Evolutionary conservation across 257 asterid genomes (phyloP).

Genomic region (Solanum lycopersicoides): DNA sequence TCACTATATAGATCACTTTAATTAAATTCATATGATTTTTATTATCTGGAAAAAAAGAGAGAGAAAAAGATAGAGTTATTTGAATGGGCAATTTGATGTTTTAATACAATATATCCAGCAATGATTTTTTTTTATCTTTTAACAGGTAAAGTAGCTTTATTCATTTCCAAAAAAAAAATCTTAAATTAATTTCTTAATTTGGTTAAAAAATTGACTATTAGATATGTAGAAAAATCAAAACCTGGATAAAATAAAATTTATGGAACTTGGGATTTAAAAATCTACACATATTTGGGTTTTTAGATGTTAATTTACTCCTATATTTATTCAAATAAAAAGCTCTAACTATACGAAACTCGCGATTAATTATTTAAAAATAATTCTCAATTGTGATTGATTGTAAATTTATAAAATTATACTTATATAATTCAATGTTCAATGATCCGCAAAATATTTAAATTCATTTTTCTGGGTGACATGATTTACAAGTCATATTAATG

Average conservation of each 20-base stretch:
- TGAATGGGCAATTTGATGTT: background rate
- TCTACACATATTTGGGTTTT: background rate
- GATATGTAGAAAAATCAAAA: background rate
- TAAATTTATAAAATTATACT: background rate
- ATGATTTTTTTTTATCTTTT: background rate
- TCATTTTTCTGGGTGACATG: background rate
- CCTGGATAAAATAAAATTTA: background rate
- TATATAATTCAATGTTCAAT: background rate
- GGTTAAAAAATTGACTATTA: background rate
- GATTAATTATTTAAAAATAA: background rate
- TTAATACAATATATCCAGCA: background rate
- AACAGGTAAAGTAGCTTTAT: background rate
- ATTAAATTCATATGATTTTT: too few species aligned
- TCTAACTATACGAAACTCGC: background rate
- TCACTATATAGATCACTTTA: background rate
- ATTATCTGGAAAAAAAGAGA: background rate
- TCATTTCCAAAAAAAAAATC: background rate
- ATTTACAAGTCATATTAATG: background rate
- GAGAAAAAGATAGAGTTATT: background rate
- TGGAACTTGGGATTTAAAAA: background rate
- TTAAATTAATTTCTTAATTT: background rate
- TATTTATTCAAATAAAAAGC: background rate
- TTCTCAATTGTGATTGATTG: background rate
- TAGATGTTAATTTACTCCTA: background rate
- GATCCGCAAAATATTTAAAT: background rate